A percentile compares a stretch with the other conserved stretches of the same genome.
Conservation (phyloP, 495 filamentous ascomycete species). For the Durotheca rogersii region DNA sequence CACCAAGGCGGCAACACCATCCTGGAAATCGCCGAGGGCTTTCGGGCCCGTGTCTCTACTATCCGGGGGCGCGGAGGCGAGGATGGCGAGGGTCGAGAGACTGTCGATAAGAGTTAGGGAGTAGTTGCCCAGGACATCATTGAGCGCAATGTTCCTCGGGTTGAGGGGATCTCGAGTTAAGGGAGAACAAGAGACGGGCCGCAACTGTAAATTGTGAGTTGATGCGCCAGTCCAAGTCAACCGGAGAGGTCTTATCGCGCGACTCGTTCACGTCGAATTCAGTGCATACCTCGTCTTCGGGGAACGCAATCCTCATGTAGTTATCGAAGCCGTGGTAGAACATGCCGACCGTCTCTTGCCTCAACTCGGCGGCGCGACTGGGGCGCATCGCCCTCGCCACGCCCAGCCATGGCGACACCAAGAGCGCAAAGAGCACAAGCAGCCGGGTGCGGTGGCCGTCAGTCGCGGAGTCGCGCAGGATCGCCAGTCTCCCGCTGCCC, state of each 20-base stretch:
- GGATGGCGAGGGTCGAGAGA: conserved; percentile 85
- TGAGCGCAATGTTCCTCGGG: conserved; percentile 80
- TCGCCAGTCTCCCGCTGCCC: conserved; percentile 36
- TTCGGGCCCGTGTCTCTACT: conserved; percentile 53
- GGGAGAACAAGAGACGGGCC: conserved; percentile 81
- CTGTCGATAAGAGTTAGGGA: conserved; percentile 94
- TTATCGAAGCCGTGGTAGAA: conserved; percentile 98
- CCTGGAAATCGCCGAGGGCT: conserved; percentile 73
- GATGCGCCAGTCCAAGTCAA: conserved; percentile 1
- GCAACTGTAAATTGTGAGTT: conserved; percentile 52
- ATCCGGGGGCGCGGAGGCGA: conserved; percentile 67
- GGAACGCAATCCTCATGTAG: conserved; percentile 91
- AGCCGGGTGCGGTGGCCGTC: conserved; percentile 19
- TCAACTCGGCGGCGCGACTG: conserved; percentile 50
- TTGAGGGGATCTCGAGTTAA: conserved; percentile 79
- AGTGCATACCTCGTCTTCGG: conserved; percentile 80
- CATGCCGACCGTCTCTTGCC: conserved; percentile 80
- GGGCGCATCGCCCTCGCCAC: conserved; percentile 52
- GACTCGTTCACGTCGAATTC: not conserved
- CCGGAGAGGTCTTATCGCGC: no score
- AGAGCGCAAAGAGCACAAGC: conserved; percentile 19
- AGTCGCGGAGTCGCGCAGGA: conserved; percentile 21
- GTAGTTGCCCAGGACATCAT: conserved; percentile 96
- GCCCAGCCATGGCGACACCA: conserved; percentile 36
- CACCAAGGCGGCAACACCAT: conserved; percentile 76